Percentiles rank a stretch among this genome's conserved stretches.
Evolutionary conservation across 2,329 filamentous ascomycete genomes (phyloP).

Genomic region (Stylonectria norvegica): DNA sequence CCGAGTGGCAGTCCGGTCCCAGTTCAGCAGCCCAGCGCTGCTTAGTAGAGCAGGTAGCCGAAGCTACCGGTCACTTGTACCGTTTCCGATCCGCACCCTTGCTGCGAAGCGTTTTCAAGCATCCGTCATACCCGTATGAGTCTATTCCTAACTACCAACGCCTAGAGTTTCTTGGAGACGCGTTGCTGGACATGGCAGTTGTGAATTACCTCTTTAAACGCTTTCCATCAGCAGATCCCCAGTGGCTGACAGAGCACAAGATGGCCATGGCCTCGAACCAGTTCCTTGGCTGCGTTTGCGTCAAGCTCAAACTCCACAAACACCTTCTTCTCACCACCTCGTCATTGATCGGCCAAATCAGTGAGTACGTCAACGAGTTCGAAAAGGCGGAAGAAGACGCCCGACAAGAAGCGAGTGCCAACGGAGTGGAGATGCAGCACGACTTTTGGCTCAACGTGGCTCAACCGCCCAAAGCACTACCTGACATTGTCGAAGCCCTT

Average conservation of each 20-base stretch:
- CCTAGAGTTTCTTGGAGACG: slow-evolving; percentile 87
- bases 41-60: slow-evolving; percentile 61
- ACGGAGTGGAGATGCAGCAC: slow-evolving; percentile 31
- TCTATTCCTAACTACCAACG: slow-evolving; percentile 82
- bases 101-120: slow-evolving; percentile 79
- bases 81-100: slow-evolving; percentile 72
- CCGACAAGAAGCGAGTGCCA: slow-evolving; percentile 31
- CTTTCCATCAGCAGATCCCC: slow-evolving; percentile 78
- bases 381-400: slow-evolving; percentile 44
- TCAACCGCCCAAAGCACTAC: slow-evolving; percentile 69
- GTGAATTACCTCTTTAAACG: slow-evolving; percentile 77
- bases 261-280: slow-evolving; percentile 99
- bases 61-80: slow-evolving; percentile 54
- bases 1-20: slow-evolving; percentile 63
- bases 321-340: slow-evolving; percentile 60
- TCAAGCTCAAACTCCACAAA: slow-evolving; percentile 72
- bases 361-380: slow-evolving; percentile 57
- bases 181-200: slow-evolving; percentile 80
- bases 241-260: slow-evolving; percentile 98
- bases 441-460: slow-evolving; percentile 68
- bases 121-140: slow-evolving; percentile 81
- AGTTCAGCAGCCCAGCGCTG: slow-evolving; percentile 66
- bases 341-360: slow-evolving; percentile 40
- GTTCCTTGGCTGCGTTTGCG: slow-evolving; percentile 79
- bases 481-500: slow-evolving; percentile 86